A percentile compares a stretch with the other conserved stretches of the same genome.
Conservation (phyloP, 1,284 basidiomycete genomes). For the Leccinum pachyderme region DNA sequence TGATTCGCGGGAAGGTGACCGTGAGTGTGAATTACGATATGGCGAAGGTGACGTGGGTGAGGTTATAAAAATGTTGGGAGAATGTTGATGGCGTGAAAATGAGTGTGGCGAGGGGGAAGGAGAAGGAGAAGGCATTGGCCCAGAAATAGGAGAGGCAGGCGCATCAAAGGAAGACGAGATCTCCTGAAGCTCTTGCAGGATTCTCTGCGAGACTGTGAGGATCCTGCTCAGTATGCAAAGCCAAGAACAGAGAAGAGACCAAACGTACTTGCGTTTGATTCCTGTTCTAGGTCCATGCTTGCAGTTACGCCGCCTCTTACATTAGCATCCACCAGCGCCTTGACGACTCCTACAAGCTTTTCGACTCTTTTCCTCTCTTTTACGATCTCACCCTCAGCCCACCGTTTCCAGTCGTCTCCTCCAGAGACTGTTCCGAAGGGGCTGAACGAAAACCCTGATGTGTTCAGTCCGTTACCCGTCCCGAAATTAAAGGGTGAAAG, state of each 20-base stretch:
- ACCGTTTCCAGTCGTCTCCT: slow-evolving; percentile 31
- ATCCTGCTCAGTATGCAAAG: slow-evolving; percentile 7
- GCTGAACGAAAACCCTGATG: slow-evolving; percentile 15
- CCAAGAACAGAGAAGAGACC: not conserved
- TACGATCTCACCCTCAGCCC: slow-evolving; percentile 28
- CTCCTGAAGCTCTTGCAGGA: slow-evolving; percentile 54
- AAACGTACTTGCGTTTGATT: slow-evolving; percentile 16
- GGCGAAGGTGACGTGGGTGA: slow-evolving; percentile 50
- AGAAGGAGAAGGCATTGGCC: slow-evolving; percentile 23
- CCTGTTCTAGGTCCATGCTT: slow-evolving; percentile 11
- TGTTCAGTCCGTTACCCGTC: slow-evolving; percentile 12
- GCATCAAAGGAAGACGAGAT: slow-evolving; percentile 25
- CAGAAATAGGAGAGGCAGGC: slow-evolving; percentile 15
- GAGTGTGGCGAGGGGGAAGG: slow-evolving; percentile 28
- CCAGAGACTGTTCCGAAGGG: slow-evolving; percentile 6
- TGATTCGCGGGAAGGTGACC: slow-evolving; percentile 33
- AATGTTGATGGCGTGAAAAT: slow-evolving; percentile 26
- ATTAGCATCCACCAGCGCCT: slow-evolving; percentile 57
- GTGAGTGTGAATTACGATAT: slow-evolving; percentile 30
- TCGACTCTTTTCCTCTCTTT: slow-evolving; percentile 54
- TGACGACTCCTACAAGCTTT: slow-evolving; percentile 45
- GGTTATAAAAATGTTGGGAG: slow-evolving; percentile 70
- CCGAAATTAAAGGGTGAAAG: slow-evolving; percentile 15
- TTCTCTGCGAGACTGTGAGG: slow-evolving; percentile 50
- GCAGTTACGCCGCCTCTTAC: slow-evolving; percentile 30